These are phyloP conservation scores for Chlorella sorokiniana DNA, from an alignment of 139 green algal species.

Conservation along the genomic window DNA sequence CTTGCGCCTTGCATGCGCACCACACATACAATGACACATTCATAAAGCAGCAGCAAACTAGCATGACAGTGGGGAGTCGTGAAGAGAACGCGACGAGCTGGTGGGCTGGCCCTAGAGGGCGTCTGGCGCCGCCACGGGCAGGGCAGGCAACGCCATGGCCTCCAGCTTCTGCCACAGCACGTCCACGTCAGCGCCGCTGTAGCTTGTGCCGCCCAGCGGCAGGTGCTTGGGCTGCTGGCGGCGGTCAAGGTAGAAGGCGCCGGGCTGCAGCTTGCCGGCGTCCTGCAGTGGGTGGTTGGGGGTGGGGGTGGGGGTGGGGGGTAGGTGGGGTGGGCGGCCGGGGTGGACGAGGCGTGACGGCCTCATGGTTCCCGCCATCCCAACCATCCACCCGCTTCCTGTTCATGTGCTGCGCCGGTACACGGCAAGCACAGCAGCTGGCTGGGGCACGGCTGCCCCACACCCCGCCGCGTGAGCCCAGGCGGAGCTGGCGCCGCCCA, in stretches of 20 bases:
- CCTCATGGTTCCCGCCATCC: not conserved
- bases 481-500: not conserved
- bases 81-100: no score
- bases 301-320: not conserved
- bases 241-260: constrained; percentile 74
- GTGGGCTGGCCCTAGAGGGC: no score
- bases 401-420: no score
- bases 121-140: not conserved
- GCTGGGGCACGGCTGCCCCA: not conserved
- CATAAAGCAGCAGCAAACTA: no score
- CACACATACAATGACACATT: no score
- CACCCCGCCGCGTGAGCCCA: not conserved
- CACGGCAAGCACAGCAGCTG: no score
- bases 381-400: no score
- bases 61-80: no score
- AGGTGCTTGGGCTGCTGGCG: constrained; percentile 61
- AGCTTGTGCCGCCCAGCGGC: constrained; percentile 49
- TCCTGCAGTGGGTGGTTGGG: constrained; percentile 39
- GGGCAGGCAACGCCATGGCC: not conserved
- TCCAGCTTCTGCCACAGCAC: constrained; percentile 43
- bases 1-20: no score
- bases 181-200: constrained; percentile 47
- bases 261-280: constrained; percentile 50
- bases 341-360: not conserved
- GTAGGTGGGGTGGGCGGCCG: not conserved